Conservation (phyloP, 2,329 filamentous ascomycete genomes). For the Claviceps digitariae region DNA sequence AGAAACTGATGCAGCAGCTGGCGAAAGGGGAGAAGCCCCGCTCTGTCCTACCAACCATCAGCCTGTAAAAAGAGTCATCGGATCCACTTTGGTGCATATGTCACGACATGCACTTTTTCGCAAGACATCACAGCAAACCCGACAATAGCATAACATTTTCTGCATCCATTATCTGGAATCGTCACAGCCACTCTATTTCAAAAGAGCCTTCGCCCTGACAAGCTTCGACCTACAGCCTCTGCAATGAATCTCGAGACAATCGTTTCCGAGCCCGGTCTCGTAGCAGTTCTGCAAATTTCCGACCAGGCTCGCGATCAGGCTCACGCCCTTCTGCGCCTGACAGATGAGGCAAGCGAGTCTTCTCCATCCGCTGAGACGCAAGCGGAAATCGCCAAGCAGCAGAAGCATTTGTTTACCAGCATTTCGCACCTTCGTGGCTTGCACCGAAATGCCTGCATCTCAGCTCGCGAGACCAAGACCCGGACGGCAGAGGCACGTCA, state of each 20-base stretch:
- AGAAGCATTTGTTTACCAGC: slow-evolving; percentile 67
- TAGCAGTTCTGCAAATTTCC: slow-evolving; percentile 58
- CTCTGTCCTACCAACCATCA: not conserved
- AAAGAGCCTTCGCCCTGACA: not conserved
- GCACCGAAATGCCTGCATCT: slow-evolving; percentile 69
- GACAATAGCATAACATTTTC: not conserved
- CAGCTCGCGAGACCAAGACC: slow-evolving; percentile 73
- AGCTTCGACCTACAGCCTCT: not conserved
- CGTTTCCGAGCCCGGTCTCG: slow-evolving; percentile 37
- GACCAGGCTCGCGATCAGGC: slow-evolving; percentile 60
- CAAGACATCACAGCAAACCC: not conserved
- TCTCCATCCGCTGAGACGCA: slow-evolving; percentile 33
- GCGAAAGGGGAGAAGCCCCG: not conserved
- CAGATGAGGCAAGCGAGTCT: slow-evolving; percentile 30
- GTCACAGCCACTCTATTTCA: not conserved
- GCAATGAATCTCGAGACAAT: slow-evolving; percentile 26
- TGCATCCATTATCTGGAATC: not conserved
- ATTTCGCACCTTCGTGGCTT: slow-evolving; percentile 69
- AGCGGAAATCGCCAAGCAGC: slow-evolving; percentile 54
- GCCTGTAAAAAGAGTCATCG: not conserved
- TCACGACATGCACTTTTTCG: not conserved
- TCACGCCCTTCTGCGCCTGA: slow-evolving; percentile 45
- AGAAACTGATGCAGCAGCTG: no score
- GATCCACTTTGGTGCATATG: not conserved
- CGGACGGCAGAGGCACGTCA: slow-evolving; percentile 76